Evolutionary conservation across 2,329 filamentous ascomycete genomes (phyloP).

Genomic region (Fusarium sp.): DNA sequence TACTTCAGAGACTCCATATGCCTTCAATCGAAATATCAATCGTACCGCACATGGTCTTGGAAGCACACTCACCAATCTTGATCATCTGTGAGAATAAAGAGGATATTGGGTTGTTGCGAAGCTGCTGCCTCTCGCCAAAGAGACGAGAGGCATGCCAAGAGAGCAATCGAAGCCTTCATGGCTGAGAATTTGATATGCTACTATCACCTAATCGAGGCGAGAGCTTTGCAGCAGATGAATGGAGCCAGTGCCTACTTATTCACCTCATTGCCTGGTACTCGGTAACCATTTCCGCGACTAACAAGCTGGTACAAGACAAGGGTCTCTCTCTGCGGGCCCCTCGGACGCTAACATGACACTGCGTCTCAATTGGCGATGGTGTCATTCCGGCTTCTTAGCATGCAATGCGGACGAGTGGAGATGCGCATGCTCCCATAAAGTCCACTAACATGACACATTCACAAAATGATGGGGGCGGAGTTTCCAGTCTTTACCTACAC

Average conservation of each 20-base stretch:
- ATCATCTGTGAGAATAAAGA: neutral
- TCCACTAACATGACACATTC: neutral
- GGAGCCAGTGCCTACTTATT: neutral
- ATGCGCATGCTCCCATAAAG: neutral
- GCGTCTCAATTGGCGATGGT: neutral
- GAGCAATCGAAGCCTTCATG: neutral
- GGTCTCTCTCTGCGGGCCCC: neutral
- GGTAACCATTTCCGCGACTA: neutral
- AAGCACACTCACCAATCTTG: neutral
- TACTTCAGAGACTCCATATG: neutral
- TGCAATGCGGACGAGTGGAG: neutral
- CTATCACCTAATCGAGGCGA: neutral
- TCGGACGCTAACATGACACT: neutral
- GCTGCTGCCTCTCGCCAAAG: neutral
- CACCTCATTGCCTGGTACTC: neutral
- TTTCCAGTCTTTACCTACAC: neutral
- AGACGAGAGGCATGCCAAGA: neutral
- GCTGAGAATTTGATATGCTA: neutral
- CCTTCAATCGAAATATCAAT: neutral
- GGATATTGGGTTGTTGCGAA: neutral
- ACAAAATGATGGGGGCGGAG: neutral
- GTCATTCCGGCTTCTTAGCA: neutral
- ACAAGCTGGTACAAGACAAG: neutral
- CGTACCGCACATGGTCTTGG: fast-evolving
- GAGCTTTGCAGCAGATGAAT: neutral